phyloP scores from a whole-genome alignment of 805 yeast species.

The Nakazawaea anatomiae region DNA sequence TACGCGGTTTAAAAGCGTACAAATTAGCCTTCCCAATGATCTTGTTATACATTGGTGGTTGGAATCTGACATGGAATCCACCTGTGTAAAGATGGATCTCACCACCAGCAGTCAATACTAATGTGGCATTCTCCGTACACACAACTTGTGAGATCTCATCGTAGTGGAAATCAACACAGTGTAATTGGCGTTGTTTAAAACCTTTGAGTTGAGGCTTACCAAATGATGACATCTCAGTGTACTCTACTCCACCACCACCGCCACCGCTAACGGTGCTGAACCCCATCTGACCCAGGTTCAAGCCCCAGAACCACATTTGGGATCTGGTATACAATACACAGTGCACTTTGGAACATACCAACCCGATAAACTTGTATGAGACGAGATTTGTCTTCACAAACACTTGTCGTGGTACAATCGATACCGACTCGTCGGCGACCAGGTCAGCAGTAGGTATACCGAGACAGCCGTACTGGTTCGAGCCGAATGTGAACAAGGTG shows the following conservation, averaged over 20 bases:
- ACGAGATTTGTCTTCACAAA: neutral
- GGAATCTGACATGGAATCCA: conserved; percentile 48
- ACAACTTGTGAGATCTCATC: conserved; percentile 47
- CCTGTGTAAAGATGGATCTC: conserved; percentile 60
- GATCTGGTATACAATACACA: conserved; percentile 51
- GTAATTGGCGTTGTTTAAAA: conserved; percentile 31
- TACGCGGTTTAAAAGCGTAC: conserved; percentile 48
- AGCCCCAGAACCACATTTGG: conserved; percentile 65
- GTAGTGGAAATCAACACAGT: conserved; percentile 34
- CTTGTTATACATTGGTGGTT: conserved; percentile 24
- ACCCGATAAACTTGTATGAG: neutral
- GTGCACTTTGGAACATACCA: conserved; percentile 57
- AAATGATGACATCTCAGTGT: neutral
- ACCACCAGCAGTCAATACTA: conserved; percentile 50
- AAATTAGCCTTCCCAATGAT: conserved; percentile 29
- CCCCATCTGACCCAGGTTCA: conserved; percentile 81
- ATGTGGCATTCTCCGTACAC: conserved; percentile 66
- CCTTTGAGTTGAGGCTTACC: conserved; percentile 25
- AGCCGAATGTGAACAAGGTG: conserved; percentile 76
- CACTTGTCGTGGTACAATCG: neutral
- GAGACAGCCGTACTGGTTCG: conserved; percentile 59
- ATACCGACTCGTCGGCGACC: neutral
- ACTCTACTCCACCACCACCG: no score
- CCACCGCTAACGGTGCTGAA: conserved; percentile 21
- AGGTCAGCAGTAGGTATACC: conserved; percentile 29